These are phyloP conservation scores for Tylopilus balloui DNA, from an alignment of 768 basidiomycete genomes.

Conservation along the genomic window DNA sequence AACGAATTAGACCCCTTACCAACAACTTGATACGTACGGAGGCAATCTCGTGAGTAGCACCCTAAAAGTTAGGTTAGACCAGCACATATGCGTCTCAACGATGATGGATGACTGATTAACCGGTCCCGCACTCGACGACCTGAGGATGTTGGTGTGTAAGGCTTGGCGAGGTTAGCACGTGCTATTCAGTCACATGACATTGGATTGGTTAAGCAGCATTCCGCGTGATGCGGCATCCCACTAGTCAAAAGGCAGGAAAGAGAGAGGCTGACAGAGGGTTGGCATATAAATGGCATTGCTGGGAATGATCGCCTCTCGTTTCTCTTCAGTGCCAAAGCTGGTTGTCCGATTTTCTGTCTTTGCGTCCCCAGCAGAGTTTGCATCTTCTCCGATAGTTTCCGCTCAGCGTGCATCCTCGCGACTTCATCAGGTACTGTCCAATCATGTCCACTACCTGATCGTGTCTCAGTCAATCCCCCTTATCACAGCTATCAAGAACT, in stretches of 20 bases:
- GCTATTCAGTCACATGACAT: slow-evolving; percentile 13
- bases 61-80: too few relatives aligned
- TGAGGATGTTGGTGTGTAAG: neutral
- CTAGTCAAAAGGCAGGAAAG: too few relatives aligned
- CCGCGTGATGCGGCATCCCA: too few relatives aligned
- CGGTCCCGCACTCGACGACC: neutral
- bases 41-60: too few relatives aligned
- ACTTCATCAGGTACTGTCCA: slow-evolving; percentile 26
- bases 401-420: slow-evolving; percentile 12
- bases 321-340: slow-evolving; percentile 9
- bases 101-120: too few relatives aligned
- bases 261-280: slow-evolving; percentile 15
- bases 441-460: slow-evolving; percentile 3
- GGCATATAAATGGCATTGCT: slow-evolving; percentile 16
- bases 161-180: slow-evolving; percentile 6
- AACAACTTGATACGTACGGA: too few relatives aligned
- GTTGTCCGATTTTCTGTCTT: slow-evolving; percentile 6
- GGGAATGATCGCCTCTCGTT: slow-evolving; percentile 10
- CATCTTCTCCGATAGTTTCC: slow-evolving; percentile 1
- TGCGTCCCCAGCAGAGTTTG: slow-evolving; percentile 13
- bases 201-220: neutral
- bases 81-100: neutral
- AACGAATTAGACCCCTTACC: neutral
- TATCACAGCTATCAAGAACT: slow-evolving; percentile 43
- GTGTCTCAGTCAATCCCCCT: neutral